Percentiles rank a stretch among this genome's conserved stretches.
These are phyloP conservation scores for Sicyos baderoa DNA, from an alignment of 306 rosid genomes.

Conservation along the genomic window DNA sequence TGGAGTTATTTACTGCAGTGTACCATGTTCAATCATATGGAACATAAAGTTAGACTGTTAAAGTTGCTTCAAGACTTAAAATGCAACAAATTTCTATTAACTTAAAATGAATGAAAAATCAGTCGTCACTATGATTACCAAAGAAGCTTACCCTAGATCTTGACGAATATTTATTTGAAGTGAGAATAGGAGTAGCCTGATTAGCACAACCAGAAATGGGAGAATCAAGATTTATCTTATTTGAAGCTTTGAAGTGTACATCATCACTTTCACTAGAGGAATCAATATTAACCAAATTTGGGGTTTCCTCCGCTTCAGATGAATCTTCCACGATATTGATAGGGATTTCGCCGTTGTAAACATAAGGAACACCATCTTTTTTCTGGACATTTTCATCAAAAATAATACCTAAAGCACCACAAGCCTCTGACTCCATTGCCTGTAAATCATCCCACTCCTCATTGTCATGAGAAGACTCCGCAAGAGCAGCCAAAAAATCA, in stretches of 20 bases:
- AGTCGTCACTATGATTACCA: background rate
- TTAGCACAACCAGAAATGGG: constrained; percentile 17
- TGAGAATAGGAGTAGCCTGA: constrained; percentile 15
- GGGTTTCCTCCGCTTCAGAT: constrained; percentile 28
- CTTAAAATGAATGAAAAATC: background rate
- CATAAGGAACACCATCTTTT: constrained; percentile 14
- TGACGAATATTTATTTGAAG: constrained; percentile 26
- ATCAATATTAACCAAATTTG: constrained; percentile 46
- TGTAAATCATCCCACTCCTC: constrained; percentile 91
- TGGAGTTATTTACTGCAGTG: background rate
- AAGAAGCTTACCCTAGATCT: constrained; percentile 35
- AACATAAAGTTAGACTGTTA: background rate
- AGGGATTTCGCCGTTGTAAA: constrained; percentile 15
- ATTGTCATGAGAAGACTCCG: constrained; percentile 50
- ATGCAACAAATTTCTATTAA: background rate
- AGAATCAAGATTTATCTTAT: constrained; percentile 24
- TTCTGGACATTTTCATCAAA: constrained; percentile 28
- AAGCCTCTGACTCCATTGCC: constrained; percentile 70
- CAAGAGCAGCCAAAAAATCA: constrained; percentile 66
- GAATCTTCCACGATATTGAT: constrained; percentile 38
- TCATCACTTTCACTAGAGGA: constrained; percentile 62
- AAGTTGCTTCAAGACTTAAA: background rate
- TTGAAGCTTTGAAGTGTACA: constrained; percentile 25
- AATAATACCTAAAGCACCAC: constrained; percentile 43
- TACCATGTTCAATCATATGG: background rate